phyloP scores from a whole-genome alignment of 2,329 filamentous ascomycete species.

The Byssochlamys sp. region DNA sequence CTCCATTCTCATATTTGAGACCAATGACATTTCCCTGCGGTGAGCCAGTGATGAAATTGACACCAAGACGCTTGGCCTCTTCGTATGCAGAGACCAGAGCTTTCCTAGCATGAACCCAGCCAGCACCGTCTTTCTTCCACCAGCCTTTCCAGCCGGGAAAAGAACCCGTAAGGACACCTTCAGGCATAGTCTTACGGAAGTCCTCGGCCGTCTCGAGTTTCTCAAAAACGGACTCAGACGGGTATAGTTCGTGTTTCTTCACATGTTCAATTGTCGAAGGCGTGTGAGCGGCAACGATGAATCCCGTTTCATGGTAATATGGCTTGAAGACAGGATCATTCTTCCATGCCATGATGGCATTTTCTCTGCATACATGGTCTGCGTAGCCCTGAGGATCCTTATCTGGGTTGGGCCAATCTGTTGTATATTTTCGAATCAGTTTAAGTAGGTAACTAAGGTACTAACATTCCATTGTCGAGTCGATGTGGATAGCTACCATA shows the following conservation, averaged over 20 bases:
- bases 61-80: constrained; percentile 40
- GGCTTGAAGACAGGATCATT: constrained; percentile 37
- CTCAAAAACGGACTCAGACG: constrained; percentile 21
- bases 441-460: too few relatives aligned
- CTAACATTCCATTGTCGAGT: too few relatives aligned
- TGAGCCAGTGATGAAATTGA: constrained; percentile 36
- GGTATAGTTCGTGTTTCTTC: constrained; percentile 25
- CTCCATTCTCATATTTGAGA: constrained; percentile 29
- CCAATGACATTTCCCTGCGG: constrained; percentile 29
- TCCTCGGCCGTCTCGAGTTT: constrained; percentile 35
- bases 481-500: neutral
- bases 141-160: constrained; percentile 45
- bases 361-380: constrained; percentile 15
- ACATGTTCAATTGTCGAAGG: constrained; percentile 30
- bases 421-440: neutral
- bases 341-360: constrained; percentile 33
- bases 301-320: constrained; percentile 39
- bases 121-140: constrained; percentile 31
- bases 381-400: constrained; percentile 12
- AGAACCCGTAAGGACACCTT: constrained; percentile 41
- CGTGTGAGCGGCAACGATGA: constrained; percentile 33
- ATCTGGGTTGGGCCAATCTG: constrained; percentile 6
- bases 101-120: constrained; percentile 47
- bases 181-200: constrained; percentile 44
- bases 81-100: constrained; percentile 38